Evolutionary conservation across 371 early-diverging fungal species (phyloP), one percentile per base, ranked within the genome.

Genomic region (Rhizopus sp.): DNA sequence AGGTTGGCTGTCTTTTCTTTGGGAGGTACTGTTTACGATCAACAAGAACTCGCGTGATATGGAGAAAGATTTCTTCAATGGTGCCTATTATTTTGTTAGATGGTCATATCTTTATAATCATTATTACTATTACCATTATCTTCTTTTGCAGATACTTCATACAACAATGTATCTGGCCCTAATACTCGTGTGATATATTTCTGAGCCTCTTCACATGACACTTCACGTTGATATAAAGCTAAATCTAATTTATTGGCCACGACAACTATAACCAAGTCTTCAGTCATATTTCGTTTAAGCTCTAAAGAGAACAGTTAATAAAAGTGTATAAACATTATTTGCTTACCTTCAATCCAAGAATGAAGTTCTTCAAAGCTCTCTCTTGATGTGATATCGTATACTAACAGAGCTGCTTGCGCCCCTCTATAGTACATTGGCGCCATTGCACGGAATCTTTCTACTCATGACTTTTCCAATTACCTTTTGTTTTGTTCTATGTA

Each of bases 361-460:
- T 78, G 75, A 56, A 86, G 74, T 44, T 87, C 89, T 59, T 66
- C 66, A 59, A 87, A 87, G 50, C 80, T 80, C 49, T 81, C 80
- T 51, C 76, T 74, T 41, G 79, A 79, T 32, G 85, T 82, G 34
- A 85, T 87, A 70, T 77, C 86, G 52, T 85, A 88, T 44, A 86
- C 87, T 23, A 88, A 62, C 31, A 86, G 76, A 17, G 86, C 87
- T 34, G 88, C 87, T 53, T 82, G 85, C 32, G 88, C 86, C 3
- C 91, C 91, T 56, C 91, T 82, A 62, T 91, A 91, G 62, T 91
- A 91, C 87, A 89, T 87, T 42, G 87, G 88, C 40, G 91, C 87
- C 85, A 84, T 84, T 39, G 85, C 84, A 60, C 84, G 73, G 65
- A 84, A 84, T 51, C 84, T 78, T 65, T 86, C 86, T 78, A 53